phyloP scores from a whole-genome alignment of 257 asterid genomes.

The Coffea eugenioides region DNA sequence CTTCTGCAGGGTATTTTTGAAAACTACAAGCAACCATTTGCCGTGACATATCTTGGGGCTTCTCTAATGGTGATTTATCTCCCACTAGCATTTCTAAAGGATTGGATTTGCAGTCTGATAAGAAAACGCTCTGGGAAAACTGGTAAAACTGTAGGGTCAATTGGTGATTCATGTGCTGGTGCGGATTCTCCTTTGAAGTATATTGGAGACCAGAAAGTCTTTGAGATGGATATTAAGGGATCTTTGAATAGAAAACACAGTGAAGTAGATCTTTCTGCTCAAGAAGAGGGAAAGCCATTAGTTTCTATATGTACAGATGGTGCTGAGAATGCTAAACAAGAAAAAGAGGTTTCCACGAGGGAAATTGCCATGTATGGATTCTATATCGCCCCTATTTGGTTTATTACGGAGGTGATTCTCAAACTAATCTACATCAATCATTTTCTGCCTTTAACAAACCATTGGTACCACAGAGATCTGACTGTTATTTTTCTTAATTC shows the following conservation, averaged over 20 bases:
- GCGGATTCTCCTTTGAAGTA: constrained; percentile 59
- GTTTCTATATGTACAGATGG: constrained; percentile 49
- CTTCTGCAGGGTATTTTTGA: constrained; percentile 77
- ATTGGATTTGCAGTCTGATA: constrained; percentile 51
- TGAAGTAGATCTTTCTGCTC: constrained; percentile 45
- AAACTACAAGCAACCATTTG: constrained; percentile 96
- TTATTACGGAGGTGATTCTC: constrained; percentile 73
- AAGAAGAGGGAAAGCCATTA: constrained; percentile 66
- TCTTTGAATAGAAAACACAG: constrained; percentile 62
- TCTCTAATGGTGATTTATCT: constrained; percentile 92
- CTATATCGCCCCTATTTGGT: constrained; percentile 96
- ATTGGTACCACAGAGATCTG: background rate
- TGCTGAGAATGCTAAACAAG: constrained; percentile 34
- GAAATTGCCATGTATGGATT: constrained; percentile 89
- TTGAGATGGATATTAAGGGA: constrained; percentile 72
- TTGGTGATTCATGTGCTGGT: constrained; percentile 33
- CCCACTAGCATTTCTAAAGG: constrained; percentile 83
- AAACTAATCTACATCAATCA: background rate
- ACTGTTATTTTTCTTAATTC: background rate
- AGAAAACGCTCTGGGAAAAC: constrained; percentile 47
- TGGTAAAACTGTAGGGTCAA: constrained; percentile 26
- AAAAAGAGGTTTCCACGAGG: constrained; percentile 60
- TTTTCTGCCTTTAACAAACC: background rate
- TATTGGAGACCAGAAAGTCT: constrained; percentile 52
- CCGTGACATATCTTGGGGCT: constrained; percentile 97